Evolutionary conservation across 2,329 filamentous ascomycete genomes (phyloP).

Genomic region (Hypoxylon sp.): DNA sequence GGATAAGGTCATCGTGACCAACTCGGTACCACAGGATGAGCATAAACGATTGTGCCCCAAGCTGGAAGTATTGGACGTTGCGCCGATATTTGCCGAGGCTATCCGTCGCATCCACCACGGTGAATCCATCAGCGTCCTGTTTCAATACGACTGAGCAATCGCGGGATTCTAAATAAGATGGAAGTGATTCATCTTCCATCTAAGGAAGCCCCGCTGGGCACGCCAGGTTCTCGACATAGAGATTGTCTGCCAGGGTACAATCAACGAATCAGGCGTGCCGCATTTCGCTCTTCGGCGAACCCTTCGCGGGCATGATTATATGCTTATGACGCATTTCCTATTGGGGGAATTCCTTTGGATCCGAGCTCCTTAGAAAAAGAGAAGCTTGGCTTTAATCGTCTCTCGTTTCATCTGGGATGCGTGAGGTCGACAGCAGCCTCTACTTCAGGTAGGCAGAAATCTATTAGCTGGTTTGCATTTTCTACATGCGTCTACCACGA

Average conservation of each 20-base stretch:
- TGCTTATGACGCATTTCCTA: slow-evolving; percentile 29
- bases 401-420: slow-evolving; percentile 32
- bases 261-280: slow-evolving; percentile 16
- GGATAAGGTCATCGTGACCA: slow-evolving; percentile 94
- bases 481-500: slow-evolving; percentile 22
- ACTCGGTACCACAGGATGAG: slow-evolving; percentile 89
- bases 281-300: slow-evolving; percentile 20
- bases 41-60: slow-evolving; percentile 82
- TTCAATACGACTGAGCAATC: slow-evolving; percentile 74
- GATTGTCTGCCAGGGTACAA: slow-evolving; percentile 20
- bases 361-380: slow-evolving; percentile 19
- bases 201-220: slow-evolving; percentile 4
- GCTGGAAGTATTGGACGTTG: slow-evolving; percentile 90
- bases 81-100: slow-evolving; percentile 91
- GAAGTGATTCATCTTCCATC: slow-evolving; percentile 6
- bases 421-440: slow-evolving; percentile 22
- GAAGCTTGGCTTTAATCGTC: slow-evolving; percentile 26
- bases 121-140: slow-evolving; percentile 95
- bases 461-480: slow-evolving; percentile 32
- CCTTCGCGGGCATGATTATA: slow-evolving; percentile 12
- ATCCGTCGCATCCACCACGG: slow-evolving; percentile 97
- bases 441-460: slow-evolving; percentile 34
- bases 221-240: slow-evolving; percentile 14
- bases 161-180: slow-evolving; percentile 6
- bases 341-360: slow-evolving; percentile 28